Evolutionary conservation across 768 basidiomycete genomes (phyloP), one percentile per base, ranked within the genome.

Genomic region (Suillus alpinus): DNA sequence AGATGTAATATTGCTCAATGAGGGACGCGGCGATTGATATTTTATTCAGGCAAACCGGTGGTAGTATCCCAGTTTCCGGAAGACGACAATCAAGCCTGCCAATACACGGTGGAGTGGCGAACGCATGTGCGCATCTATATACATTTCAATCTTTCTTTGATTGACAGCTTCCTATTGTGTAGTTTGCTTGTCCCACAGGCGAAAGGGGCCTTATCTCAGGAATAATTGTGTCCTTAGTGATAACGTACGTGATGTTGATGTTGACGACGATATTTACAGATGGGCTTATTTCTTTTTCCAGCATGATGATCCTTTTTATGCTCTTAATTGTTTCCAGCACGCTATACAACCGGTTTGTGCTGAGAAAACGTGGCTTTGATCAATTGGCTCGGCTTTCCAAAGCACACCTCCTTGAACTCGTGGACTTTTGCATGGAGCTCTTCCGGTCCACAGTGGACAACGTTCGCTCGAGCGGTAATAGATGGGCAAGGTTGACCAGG

Each of bases 21-120:
- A 37, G 16, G 23, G 14, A 37, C 18, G 62, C 12, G 1, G 13
- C 26, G 14, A 50, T 32, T 3, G 4, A n/a, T 37, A 61, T 51
- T 44, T 0, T 37, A 32, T 58, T 18, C 13, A 77, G 85, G 85
- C 8, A 70, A 71, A 49, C 85, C 86, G 7, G 67, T 75, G 16
- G 78, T 95, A 4, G 72, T 92, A 3, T 86, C 84, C 2, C 85
- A 89, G 53, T 82, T 93, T 26, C 84, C 85, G 8, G 76, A 77
- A 9, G 81, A 83, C 16, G 85, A 88, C 37, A 82, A 87, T 9
- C 69, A 68, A 31, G 85, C 84, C n/a, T 95, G 94, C 71, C 82
- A 86, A 13, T 94, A 87, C 69, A 83, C 89, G 60, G 74, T 95
- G 41, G 92, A 95, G 76, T 95, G 94, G 94, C 78, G 81, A 59